Evolutionary conservation across 192 early-diverging fungal genomes (phyloP), one percentile per base, ranked within the genome.

Genomic region (Podila minutissima): DNA sequence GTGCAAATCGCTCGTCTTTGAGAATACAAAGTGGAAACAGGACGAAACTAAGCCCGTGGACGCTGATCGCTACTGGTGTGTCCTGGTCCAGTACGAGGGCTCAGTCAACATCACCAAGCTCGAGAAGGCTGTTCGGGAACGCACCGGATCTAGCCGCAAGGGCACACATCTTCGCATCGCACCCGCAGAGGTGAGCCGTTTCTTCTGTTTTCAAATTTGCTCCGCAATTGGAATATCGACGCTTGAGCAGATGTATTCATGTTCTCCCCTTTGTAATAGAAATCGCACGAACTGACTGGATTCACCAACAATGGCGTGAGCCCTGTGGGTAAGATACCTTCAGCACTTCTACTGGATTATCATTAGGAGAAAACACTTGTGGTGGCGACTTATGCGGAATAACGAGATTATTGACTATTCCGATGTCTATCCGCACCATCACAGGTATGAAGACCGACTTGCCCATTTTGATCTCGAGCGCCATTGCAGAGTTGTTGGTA

Each of bases 1-100:
- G 58, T 98, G 97, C 88, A 98, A 98, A 72, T 90, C 92, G 6
- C 84, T 98, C 0, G 82, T 97, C 9, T 88, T 98, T 66, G 95
- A 97, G 77, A 98, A 98, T 86, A 98, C 95, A 31, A 89, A 92
- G 12, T 93, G 82, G 67, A 81, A 84, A 1, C 87, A 91, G 68
- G 84, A 84, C 69, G 73, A 71, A 10, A 86, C 74, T 58, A 70
- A 83, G 37, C 82, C 83, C 71, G 73, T 67, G 37, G 55, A 59
- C 29, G 83, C 33, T 50, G 83, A 81, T 31, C 76, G 72, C 35
- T 85, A 77, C 67, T 82, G 76, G 75, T 73, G 71, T 69, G 60
- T 81, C 46, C 35, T 85, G 26, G 73, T 79, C n/a, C 73, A 83
- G 46, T 79, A 86, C 61, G 73, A 79, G 55, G 77, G 71, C 9